Evolutionary conservation across 148 eudicot species (phyloP).

Genomic region (Fallopia convolvulus): DNA sequence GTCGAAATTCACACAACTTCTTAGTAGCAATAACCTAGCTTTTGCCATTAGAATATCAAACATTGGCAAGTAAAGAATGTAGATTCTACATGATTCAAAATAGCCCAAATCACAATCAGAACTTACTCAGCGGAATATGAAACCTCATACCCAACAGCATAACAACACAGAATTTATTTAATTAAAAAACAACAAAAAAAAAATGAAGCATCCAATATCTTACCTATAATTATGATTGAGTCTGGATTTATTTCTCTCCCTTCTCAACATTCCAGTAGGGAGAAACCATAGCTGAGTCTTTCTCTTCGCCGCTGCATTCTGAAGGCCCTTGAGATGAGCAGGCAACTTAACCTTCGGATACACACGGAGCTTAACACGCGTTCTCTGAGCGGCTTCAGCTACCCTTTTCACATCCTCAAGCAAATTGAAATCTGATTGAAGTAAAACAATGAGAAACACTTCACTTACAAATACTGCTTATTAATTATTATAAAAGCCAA

Average conservation of each 20-base stretch:
- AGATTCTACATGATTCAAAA: not conserved
- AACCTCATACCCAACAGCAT: not conserved
- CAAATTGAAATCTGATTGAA: constrained; percentile 59
- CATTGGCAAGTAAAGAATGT: not conserved
- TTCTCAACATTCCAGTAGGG: constrained; percentile 71
- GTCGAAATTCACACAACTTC: not conserved
- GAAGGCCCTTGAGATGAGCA: constrained; percentile 45
- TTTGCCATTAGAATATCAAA: not conserved
- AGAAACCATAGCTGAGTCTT: constrained; percentile 46
- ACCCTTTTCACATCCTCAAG: constrained; percentile 90
- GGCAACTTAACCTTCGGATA: constrained; percentile 47
- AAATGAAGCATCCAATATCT: not conserved
- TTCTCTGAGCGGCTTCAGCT: constrained; percentile 83
- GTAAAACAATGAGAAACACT: constrained; percentile 8
- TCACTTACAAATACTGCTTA: not conserved
- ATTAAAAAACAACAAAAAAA: not conserved
- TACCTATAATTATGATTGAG: constrained; percentile 45
- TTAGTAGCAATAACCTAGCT: not conserved
- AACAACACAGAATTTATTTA: not conserved
- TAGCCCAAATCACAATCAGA: not conserved
- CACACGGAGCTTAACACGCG: constrained; percentile 42
- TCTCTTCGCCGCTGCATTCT: constrained; percentile 44
- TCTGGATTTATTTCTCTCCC: constrained; percentile 49
- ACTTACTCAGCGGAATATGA: not conserved
- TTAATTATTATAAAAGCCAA: not conserved